A percentile compares a stretch with the other conserved stretches of the same genome.
Evolutionary conservation across 257 asterid genomes (phyloP).

Genomic region (Solanum habrochaites): DNA sequence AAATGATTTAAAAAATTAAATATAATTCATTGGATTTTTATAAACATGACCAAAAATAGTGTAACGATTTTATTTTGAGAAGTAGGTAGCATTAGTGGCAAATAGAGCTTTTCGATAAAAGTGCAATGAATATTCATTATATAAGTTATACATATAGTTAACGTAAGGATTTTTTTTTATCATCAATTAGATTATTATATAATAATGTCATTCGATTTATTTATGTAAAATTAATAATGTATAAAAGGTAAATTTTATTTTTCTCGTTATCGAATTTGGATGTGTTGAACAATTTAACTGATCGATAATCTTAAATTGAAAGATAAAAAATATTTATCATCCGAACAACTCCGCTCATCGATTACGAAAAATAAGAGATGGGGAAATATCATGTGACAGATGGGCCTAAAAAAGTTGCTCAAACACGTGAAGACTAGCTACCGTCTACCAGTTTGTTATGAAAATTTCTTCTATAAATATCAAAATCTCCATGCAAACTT

Average conservation of each 20-base stretch:
- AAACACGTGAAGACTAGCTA: slow-evolving; percentile 1
- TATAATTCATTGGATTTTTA: not conserved
- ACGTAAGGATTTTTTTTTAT: not conserved
- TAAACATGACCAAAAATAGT: not conserved
- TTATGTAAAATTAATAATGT: not conserved
- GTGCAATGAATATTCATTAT: not conserved
- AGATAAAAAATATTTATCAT: not conserved
- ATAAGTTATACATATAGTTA: not conserved
- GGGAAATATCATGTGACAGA: not conserved
- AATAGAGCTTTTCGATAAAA: not conserved
- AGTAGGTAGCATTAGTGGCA: not conserved
- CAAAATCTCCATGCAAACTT: not conserved
- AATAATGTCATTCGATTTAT: not conserved
- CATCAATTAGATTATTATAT: not conserved
- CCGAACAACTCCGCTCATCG: rapidly evolving
- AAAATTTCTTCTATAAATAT: not conserved
- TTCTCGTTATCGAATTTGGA: not conserved
- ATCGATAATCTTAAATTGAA: not conserved
- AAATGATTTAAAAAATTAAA: not conserved
- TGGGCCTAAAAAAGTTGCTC: not conserved
- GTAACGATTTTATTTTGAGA: not conserved
- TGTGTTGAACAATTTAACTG: too few species aligned
- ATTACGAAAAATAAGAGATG: not conserved
- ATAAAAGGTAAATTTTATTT: not conserved
- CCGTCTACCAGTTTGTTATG: not conserved